Evolutionary conservation across 1,139 yeast species (phyloP).

Genomic region (Saccharomyces hybrid): DNA sequence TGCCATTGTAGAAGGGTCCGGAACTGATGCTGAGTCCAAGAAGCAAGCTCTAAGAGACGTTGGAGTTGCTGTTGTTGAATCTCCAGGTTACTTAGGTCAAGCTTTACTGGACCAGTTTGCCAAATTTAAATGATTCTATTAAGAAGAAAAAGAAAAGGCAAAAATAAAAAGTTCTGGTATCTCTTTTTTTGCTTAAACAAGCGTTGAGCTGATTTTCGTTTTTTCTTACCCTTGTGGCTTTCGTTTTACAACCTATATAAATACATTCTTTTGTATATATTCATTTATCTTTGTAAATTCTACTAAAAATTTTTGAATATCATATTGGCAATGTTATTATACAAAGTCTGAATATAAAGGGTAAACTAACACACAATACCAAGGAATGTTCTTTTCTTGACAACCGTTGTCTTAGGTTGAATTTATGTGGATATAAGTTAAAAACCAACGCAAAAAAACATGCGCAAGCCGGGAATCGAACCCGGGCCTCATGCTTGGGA

Average conservation of each 20-base stretch:
- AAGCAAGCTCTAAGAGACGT: constrained; percentile 87
- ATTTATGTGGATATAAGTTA: no score
- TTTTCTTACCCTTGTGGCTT: not conserved
- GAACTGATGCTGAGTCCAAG: constrained; percentile 97
- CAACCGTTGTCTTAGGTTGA: no score
- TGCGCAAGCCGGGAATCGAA: constrained; percentile 12
- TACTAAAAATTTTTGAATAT: not conserved
- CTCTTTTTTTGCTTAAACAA: not conserved
- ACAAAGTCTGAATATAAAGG: not conserved
- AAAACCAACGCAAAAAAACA: no score
- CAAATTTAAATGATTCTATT: constrained; percentile 22
- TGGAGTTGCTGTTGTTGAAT: constrained; percentile 88
- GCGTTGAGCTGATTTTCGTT: not conserved
- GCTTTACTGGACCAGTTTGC: constrained; percentile 84
- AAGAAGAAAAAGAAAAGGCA: not conserved
- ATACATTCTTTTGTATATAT: not conserved
- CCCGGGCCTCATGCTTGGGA: constrained; percentile 11
- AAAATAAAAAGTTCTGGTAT: not conserved
- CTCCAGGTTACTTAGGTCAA: constrained; percentile 97
- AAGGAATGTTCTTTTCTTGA: no score
- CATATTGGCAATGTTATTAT: not conserved
- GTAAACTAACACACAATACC: no score
- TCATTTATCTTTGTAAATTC: not conserved
- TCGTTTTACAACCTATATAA: not conserved
- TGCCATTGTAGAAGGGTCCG: constrained; percentile 98